Evolutionary conservation across 495 filamentous ascomycete genomes (phyloP).

Genomic region (Bacidia rubella): DNA sequence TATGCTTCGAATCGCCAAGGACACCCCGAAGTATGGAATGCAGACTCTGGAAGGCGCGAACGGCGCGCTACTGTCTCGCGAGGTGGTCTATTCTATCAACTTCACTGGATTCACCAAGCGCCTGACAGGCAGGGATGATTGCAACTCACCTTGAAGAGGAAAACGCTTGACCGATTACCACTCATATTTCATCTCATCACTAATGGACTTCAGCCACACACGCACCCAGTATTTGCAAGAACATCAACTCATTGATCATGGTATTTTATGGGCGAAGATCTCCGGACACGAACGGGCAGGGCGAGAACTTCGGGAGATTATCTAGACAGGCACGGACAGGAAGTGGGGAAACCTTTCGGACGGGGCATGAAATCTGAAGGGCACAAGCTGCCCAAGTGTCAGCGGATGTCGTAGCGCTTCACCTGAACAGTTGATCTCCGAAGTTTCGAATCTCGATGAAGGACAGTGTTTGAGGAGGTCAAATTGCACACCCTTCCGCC

Average conservation of each 20-base stretch:
- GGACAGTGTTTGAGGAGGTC: conserved; percentile 12
- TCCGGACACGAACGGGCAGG: conserved; percentile 5
- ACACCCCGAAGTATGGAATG: conserved; percentile 2
- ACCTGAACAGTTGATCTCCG: background rate
- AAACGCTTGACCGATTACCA: background rate
- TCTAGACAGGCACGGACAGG: background rate
- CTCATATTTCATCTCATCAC: background rate
- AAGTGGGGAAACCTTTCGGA: background rate
- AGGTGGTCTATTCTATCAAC: background rate
- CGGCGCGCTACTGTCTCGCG: conserved; percentile 16
- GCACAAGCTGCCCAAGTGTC: too few relatives aligned
- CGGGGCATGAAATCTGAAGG: too few relatives aligned
- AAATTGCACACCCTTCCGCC: conserved; percentile 5
- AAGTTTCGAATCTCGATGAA: conserved; percentile 3
- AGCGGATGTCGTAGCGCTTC: too few relatives aligned
- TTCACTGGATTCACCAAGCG: background rate
- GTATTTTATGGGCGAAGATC: background rate
- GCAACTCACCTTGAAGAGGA: too few relatives aligned
- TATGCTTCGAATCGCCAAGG: conserved; percentile 7
- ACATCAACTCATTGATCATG: background rate
- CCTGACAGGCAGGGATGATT: background rate
- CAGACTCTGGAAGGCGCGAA: conserved; percentile 9
- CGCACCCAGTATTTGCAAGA: conserved; percentile 7
- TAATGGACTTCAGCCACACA: conserved; percentile 11
- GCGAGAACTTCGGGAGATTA: background rate